These are phyloP conservation scores for Huntiella abstrusa DNA, from an alignment of 2,329 filamentous ascomycete species.

Conservation along the genomic window DNA sequence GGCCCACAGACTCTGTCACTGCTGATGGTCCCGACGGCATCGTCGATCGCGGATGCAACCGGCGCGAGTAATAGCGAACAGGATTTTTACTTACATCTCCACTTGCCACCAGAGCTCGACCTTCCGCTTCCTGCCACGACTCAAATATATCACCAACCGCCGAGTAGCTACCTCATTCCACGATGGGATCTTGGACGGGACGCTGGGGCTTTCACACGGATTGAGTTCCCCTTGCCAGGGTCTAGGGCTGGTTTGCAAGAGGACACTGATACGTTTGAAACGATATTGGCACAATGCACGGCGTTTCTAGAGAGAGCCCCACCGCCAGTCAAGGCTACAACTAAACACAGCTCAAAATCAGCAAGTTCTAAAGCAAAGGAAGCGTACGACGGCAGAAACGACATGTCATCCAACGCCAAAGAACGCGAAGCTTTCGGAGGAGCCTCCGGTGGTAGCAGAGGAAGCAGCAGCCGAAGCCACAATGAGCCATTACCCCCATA, in stretches of 20 bases:
- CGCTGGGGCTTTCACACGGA: constrained; percentile 75
- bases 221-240: constrained; percentile 68
- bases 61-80: constrained; percentile 49
- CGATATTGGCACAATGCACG: constrained; percentile 92
- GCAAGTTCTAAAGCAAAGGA: constrained; percentile 13
- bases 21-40: constrained; percentile 85
- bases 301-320: constrained; percentile 76
- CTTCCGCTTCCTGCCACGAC: constrained; percentile 86
- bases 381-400: background rate
- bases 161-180: constrained; percentile 81
- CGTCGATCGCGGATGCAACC: constrained; percentile 40
- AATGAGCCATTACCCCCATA: constrained; percentile 40
- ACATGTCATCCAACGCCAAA: constrained; percentile 17
- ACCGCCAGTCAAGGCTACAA: constrained; percentile 28
- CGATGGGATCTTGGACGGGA: constrained; percentile 85
- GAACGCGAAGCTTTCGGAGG: constrained; percentile 18
- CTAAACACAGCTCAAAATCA: constrained; percentile 17
- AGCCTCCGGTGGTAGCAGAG: constrained; percentile 6
- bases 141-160: constrained; percentile 92
- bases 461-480: constrained; percentile 12
- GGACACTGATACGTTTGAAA: constrained; percentile 91
- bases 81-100: constrained; percentile 92
- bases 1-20: constrained; percentile 83
- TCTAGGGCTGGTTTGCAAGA: constrained; percentile 62
- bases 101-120: constrained; percentile 85